These are phyloP conservation scores for Annulohypoxylon stygium DNA, from an alignment of 495 filamentous ascomycete species.

Conservation along the genomic window DNA sequence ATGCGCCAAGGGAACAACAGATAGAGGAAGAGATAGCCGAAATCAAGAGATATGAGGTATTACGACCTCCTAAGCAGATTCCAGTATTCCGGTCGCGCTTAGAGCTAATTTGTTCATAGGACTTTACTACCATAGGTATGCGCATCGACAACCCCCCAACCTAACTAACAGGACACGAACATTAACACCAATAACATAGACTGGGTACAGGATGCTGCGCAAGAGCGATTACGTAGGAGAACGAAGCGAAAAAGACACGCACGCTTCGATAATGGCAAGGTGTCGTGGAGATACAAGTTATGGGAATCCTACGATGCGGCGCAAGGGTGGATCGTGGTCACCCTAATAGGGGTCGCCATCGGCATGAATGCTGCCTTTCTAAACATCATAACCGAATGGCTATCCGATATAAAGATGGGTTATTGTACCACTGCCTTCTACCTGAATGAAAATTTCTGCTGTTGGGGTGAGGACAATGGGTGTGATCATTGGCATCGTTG, in stretches of 20 bases:
- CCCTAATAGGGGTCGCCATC: conserved; percentile 90
- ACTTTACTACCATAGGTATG: conserved; percentile 92
- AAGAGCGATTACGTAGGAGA: conserved; percentile 86
- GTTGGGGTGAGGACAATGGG: conserved; percentile 93
- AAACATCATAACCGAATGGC: conserved; percentile 97
- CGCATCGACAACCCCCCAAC: conserved; percentile 16
- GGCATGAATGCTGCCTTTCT: conserved; percentile 93
- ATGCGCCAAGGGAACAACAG: conserved; percentile 66
- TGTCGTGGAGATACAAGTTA: conserved; percentile 85
- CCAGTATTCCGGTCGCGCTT: conserved; percentile 6
- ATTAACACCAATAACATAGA: conserved; percentile 61
- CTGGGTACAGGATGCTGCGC: conserved; percentile 97
- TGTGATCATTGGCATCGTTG: conserved; percentile 92
- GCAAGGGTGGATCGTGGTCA: conserved; percentile 98
- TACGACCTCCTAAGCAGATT: background rate
- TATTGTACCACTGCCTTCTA: conserved; percentile 97
- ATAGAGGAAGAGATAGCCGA: conserved; percentile 96
- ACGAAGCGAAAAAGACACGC: conserved; percentile 78
- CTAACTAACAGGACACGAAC: background rate
- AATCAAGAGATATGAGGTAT: conserved; percentile 95
- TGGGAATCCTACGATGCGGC: conserved; percentile 94
- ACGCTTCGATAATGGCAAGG: conserved; percentile 77
- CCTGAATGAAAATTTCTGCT: conserved; percentile 97
- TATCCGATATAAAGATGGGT: conserved; percentile 94
- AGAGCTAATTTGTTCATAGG: conserved; percentile 48